Evolutionary conservation across 2,329 filamentous ascomycete genomes (phyloP).

Genomic region (Alternaria brassicae): DNA sequence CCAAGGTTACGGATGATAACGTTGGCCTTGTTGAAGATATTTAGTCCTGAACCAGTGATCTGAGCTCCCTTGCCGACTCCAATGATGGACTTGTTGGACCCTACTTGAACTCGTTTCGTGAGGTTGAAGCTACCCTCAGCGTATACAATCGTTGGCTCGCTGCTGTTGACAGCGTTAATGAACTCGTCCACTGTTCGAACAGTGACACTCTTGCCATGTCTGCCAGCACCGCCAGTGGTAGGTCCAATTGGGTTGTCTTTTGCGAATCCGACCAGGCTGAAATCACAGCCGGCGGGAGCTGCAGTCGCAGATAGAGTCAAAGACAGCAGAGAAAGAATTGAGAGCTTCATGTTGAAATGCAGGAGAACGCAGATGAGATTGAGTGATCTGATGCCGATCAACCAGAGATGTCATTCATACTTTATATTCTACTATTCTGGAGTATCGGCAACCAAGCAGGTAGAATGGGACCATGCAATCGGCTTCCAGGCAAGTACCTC

Average conservation of each 20-base stretch:
- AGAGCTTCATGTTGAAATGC: conserved; percentile 36
- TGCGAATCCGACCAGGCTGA: conserved; percentile 41
- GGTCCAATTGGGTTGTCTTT: conserved; percentile 46
- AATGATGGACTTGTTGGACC: conserved; percentile 53
- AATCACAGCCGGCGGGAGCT: conserved; percentile 30
- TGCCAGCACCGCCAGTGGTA: conserved; percentile 43
- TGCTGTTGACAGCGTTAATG: conserved; percentile 35
- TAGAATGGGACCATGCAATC: background rate
- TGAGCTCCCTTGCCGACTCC: conserved; percentile 54
- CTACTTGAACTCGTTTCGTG: conserved; percentile 53
- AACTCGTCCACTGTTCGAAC: conserved; percentile 39
- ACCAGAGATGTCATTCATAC: background rate
- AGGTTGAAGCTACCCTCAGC: conserved; percentile 55
- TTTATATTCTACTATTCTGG: conserved; percentile 1
- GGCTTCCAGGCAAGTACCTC: background rate
- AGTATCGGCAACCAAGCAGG: background rate
- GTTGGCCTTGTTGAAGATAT: conserved; percentile 62
- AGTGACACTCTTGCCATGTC: conserved; percentile 36
- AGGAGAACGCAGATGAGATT: background rate
- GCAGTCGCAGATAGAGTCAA: conserved; percentile 28
- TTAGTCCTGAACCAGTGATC: conserved; percentile 58
- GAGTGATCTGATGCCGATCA: background rate
- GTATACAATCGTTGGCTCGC: conserved; percentile 50
- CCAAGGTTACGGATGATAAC: conserved; percentile 70
- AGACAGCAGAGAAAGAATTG: conserved; percentile 27